Evolutionary conservation across 2,329 filamentous ascomycete genomes (phyloP).

Genomic region (Penicillium crustosum): DNA sequence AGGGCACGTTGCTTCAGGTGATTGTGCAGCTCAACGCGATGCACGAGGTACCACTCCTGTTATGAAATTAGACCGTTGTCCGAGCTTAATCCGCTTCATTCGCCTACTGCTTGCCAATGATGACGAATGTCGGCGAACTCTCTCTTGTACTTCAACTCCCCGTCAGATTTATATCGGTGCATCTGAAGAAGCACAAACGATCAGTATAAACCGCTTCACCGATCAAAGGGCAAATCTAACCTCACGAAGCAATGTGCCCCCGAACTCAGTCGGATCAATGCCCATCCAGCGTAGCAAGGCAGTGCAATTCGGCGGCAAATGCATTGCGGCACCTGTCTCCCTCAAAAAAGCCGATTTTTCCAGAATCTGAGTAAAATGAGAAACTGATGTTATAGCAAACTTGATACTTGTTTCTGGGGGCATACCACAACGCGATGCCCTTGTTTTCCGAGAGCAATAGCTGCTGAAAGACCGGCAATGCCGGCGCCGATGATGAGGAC

Average conservation of each 20-base stretch:
- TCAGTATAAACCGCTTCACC: neutral
- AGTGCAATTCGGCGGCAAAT: slow-evolving; percentile 31
- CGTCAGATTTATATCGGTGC: slow-evolving; percentile 18
- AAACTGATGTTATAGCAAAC: neutral
- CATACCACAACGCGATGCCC: slow-evolving; percentile 37
- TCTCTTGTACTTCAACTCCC: slow-evolving; percentile 19
- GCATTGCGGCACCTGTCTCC: slow-evolving; percentile 29
- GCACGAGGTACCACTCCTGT: slow-evolving; percentile 36
- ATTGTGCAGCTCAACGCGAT: slow-evolving; percentile 47
- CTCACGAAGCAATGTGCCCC: slow-evolving; percentile 26
- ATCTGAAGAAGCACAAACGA: slow-evolving; percentile 13
- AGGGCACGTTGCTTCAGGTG: slow-evolving; percentile 36
- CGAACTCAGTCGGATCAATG: slow-evolving; percentile 23
- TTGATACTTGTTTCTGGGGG: neutral
- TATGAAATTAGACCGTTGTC: neutral
- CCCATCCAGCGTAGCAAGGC: slow-evolving; percentile 28
- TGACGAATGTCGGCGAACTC: slow-evolving; percentile 19
- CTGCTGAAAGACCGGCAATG: slow-evolving; percentile 35
- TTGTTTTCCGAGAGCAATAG: slow-evolving; percentile 35
- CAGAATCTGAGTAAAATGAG: slow-evolving; percentile 25
- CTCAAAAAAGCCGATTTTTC: slow-evolving; percentile 28
- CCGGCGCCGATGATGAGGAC: slow-evolving; percentile 35
- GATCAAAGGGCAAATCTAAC: slow-evolving; percentile 5
- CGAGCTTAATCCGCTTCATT: neutral
- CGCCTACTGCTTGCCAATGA: slow-evolving; percentile 26